Evolutionary conservation across 169 alveolate species (phyloP), one percentile per base, ranked within the genome.

Genomic region (Cryptosporidium canis): DNA sequence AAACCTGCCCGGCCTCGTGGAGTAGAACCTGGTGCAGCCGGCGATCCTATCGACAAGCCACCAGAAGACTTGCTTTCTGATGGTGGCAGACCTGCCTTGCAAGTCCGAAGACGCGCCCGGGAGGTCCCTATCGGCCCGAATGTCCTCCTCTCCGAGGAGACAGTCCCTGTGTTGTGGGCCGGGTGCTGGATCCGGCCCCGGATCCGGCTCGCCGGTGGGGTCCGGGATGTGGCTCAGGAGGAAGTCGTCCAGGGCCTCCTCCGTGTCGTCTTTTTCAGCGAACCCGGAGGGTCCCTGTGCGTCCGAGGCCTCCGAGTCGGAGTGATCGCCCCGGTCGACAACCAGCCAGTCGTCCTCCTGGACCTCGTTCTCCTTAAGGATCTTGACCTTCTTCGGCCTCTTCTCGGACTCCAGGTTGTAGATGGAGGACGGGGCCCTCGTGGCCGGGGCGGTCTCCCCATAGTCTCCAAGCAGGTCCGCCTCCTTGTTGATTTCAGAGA

Each of bases 311-410:
- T 18, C 18, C 18, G 29, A 21, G 21, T 58, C 87, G 9, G 47
- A 56, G 11, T 77, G 24, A 0, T 66, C 83, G 8, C 35, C 63
- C 16, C 41, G 18, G 5, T 66, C 83, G 3, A 66, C 41, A 24
- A 77, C 39, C 0, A 77, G 27, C 87, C 87, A 77, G 51, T 77
- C 87, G 5, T 21, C 39, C 37, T 77, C 87, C 24, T 55, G n/a
- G 3, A 77, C 87, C 44, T 77, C 77, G 58, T 77, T 77, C 21
- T 77, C 87, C 2, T 35, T 41, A 7, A 43, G 44, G 37, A 77
- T 77, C 51, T 61, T 61, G n/a, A 77, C 61, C 31, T 44, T 77
- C 61, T 77, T 77, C n/a, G n/a, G 7, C 24, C 47, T 47, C 31
- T 55, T 70, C 68, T 70, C 35, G 27, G 41, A 9, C n/a, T 51